Base-by-base conservation (phyloP, 305 asterid species). In the Fraxinus velutina region DNA sequence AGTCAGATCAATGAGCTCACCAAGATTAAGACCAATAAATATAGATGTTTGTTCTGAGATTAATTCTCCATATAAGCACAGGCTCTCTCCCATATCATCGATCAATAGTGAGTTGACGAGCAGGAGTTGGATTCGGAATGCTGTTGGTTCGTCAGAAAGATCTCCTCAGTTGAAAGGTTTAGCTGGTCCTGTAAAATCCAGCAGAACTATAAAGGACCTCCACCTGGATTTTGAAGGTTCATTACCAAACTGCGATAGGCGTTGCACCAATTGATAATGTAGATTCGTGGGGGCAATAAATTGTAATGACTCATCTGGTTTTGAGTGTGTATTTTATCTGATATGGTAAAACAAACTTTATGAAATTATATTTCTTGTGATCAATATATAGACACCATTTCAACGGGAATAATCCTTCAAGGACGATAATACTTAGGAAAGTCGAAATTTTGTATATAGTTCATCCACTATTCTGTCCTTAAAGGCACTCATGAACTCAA, bases 81-180 rank as follows among this genome's bases (percentile, higher is more conserved):
- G 85, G 87, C 89, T 91, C n/a, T 95, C 98, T 37, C 97, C 97
- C 77, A 90, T 93, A 85, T 92, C 98, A 12, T 95, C 98, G 1
- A 93, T 93, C 64, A 95, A 92, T 75, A 95, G 97, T 71, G 99
- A 95, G 83, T 83, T 87, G 19, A 93, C 93, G 1, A 81, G 91
- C 89, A 88, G 83, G 83, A 88, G 92, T 85, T 90, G 92, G 92
- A 79, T 91, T 17, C 86, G 88, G 66, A 87, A 88, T 83, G 86
- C 84, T 55, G 73, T 84, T 55, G 83, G 82, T 60, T 86, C 84
- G 73, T 87, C 93, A 15, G 93, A 88, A 70, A 89, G 88, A 84
- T 94, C 98, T 22, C 98, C 97, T 47, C 82, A 91, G 84, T 85
- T 93, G 87, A 93, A 84, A 84, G 89, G 89, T 19, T 29, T 82